Evolutionary conservation across 371 early-diverging fungal genomes (phyloP), one percentile per base, ranked within the genome.

Genomic region (Blakeslea trispora): DNA sequence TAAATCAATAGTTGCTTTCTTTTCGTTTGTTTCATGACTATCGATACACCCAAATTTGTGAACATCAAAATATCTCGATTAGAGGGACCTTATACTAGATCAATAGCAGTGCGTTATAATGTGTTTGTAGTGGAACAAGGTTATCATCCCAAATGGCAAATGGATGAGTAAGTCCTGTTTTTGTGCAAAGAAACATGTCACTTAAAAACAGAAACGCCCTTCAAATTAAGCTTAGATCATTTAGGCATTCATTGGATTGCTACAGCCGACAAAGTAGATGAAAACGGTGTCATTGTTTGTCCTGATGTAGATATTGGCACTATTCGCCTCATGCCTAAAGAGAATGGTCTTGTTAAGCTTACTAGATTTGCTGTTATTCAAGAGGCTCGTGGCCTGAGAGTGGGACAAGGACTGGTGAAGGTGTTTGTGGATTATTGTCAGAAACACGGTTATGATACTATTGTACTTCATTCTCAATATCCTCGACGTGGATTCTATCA

Each of bases 101-200:
- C 69, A 22, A 44, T 63, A 28, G 57, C 66, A 44, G 64, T 78
- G 15, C 71, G 79, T 17, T 18, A 61, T 45, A 52, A 49, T 17
- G 74, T 78, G 0, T 78, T 78, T 56, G 57, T 68, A 7, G 50
- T 71, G 21, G 79, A 78, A 35, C 75, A 78, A 53, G 69, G 69
- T 7, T 71, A 76, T 31, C 55, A 68, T 14, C 17, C 59, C n/a
- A 46, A 61, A 3, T 60, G 59, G 13, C 75, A 76, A 56, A 47
- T 49, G 7, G 75, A 79, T 23, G 68, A 69, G 80, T 79, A 70
- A n/a, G 8, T n/a, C n/a, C n/a, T n/a, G n/a, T n/a, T 49, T 17
- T 17, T 7, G 28, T 28, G 28, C 7, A 7, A 22, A 44, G 28
- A 49, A 24, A 40, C 21, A 22, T 28, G 9, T 54, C 23, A n/a